Base-by-base conservation (phyloP, 441 rosid genomes). In the Arabidopsis lyrata region DNA sequence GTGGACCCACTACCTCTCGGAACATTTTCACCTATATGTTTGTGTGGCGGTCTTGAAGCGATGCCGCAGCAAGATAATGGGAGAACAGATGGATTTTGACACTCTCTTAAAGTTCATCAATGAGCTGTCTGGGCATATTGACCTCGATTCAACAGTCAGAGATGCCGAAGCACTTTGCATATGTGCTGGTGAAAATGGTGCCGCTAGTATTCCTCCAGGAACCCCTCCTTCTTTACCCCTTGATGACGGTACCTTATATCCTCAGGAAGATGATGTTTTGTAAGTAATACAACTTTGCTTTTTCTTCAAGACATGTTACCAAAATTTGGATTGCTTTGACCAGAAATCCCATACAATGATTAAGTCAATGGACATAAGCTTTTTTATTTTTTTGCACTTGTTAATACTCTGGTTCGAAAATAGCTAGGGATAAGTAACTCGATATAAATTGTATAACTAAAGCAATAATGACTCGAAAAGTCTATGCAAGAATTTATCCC, bases 111-210 rank as follows among this genome's bases (percentile, higher is more conserved):
- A 93, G 80, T 96, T 96, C 80, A 96, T 92, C 68, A 96, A 93
- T 2, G 99, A 92, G 81, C 86, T 96, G 68, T 93, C 95, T 38
- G 95, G 97, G 60, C 87, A 68, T 45, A 88, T 96, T 29, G 92
- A 96, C 72, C 88, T 91, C 13, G 91, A 93, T 60, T 72, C 88
- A 14, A 70, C 84, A 67, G 78, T 90, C 45, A 91, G 95, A 86
- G 98, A 93, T 61, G 97, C 98, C 0, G 99, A 96, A 85, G 99
- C 93, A 31, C 81, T 93, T 75, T 96, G 98, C 83, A 84, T 91
- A 54, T 86, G 90, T 80, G 98, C 98, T 3, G 99, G 98, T 13
- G 97, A 96, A 75, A 84, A 88, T 39, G 99, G 99, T 36, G 90
- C 91, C 15, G 96, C 98, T 55, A 72, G 79, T 83, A 91, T 91